Evolutionary conservation across 2,329 filamentous ascomycete genomes (phyloP), one percentile per base, ranked within the genome.

Genomic region (Harringtonia lauricola): DNA sequence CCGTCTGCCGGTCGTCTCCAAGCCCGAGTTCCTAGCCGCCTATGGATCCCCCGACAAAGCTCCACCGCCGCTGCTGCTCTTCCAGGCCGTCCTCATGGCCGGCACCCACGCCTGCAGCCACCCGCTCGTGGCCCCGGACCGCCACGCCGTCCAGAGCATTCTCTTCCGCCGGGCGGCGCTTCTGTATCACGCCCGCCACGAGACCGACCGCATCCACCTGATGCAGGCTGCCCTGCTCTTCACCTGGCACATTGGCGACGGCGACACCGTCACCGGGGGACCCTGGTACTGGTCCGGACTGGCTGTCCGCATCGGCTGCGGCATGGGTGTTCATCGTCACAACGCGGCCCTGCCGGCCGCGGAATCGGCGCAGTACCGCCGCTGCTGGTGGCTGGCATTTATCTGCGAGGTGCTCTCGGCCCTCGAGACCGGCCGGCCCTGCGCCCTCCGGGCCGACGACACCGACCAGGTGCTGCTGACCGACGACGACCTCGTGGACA

Each of bases 211-310:
- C 7, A 29, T 53, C 15, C 34, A 52, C 28, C 31, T 59, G 10
- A 45, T 56, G 14, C 56, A 59, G 40, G 52, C 53, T 1, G 56
- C 57, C 1, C 36, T 59, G 17, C 46, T 59, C 5, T 51, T 59
- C 29, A 51, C 55, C 1, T 56, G 55, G 52, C 51, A 59, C 41
- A 35, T 52, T 6, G 52, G 55, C 17, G 48, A 49, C 42, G 43
- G 44, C 1, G 55, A 58, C 36, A 51, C 47, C 7, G 49, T 55
- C 2, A 38, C 41, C 19, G 42, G 44, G 19, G 56, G 57, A 29
- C 45, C 47, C 1, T 58, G 50, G 33, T 56, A 54, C 35, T 59
- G 57, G 57, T 34, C 39, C 5, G 57, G 55, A 21, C 47, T 52
- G 29, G 57, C 57, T 2, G 40, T 45, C 15, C 49, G 57, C n/a